These are phyloP conservation scores for Lecanicillium sp. DNA, from an alignment of 2,329 filamentous ascomycete species.

Conservation along the genomic window DNA sequence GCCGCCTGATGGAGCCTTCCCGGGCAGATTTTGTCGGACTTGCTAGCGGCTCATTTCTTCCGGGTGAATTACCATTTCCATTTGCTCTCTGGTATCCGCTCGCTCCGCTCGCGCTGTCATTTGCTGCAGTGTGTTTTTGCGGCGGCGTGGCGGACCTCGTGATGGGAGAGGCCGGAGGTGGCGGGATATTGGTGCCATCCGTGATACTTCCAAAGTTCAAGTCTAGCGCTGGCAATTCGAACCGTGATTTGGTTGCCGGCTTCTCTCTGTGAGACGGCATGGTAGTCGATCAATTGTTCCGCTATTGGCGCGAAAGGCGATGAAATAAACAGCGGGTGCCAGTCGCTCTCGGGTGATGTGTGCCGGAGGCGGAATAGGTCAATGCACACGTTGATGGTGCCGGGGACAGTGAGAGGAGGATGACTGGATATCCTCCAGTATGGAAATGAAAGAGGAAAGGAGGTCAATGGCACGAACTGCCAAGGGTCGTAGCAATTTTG, in stretches of 20 bases:
- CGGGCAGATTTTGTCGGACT: constrained; percentile 46
- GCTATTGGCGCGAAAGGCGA: too few relatives aligned
- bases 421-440: too few relatives aligned
- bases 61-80: constrained; percentile 34
- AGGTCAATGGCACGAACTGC: too few relatives aligned
- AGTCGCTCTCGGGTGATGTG: too few relatives aligned
- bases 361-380: too few relatives aligned
- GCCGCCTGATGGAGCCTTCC: constrained; percentile 48
- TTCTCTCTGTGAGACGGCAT: constrained; percentile 26
- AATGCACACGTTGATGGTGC: too few relatives aligned
- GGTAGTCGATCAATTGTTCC: background rate
- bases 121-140: constrained; percentile 15
- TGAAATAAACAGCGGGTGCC: too few relatives aligned
- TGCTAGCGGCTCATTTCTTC: constrained; percentile 38
- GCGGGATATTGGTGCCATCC: constrained; percentile 53
- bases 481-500: constrained; percentile 8
- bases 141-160: constrained; percentile 35
- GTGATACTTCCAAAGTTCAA: constrained; percentile 53
- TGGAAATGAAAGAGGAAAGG: too few relatives aligned
- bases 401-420: too few relatives aligned
- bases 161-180: constrained; percentile 47
- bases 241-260: constrained; percentile 21
- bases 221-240: constrained; percentile 51
- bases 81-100: constrained; percentile 22
- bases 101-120: constrained; percentile 4